Conservation (phyloP, 768 basidiomycete species). For the Suillus alpinus region DNA sequence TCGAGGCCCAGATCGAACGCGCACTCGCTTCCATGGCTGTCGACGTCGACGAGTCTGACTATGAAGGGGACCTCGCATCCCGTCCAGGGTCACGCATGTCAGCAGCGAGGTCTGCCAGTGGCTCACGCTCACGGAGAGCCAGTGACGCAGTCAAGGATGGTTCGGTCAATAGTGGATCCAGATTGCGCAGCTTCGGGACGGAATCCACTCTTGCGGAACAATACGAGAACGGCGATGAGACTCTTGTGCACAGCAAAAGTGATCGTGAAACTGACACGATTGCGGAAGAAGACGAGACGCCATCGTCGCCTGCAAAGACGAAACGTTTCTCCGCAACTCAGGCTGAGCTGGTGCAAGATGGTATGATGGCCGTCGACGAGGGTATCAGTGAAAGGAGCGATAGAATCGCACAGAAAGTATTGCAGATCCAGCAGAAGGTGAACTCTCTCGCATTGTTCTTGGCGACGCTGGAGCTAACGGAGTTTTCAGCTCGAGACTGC, state of each 20-base stretch:
- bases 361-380: constrained; percentile 84
- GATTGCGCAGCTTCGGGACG: constrained; percentile 70
- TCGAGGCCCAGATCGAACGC: constrained; percentile 87
- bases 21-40: constrained; percentile 85
- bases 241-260: constrained; percentile 31
- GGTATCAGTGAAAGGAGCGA: constrained; percentile 84
- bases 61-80: constrained; percentile 52
- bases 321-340: constrained; percentile 80
- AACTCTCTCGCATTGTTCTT: constrained; percentile 15
- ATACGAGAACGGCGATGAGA: constrained; percentile 46
- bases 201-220: constrained; percentile 79
- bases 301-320: constrained; percentile 47
- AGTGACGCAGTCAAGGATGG: constrained; percentile 56
- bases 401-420: constrained; percentile 82
- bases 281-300: constrained; percentile 52
- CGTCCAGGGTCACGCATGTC: constrained; percentile 69
- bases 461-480: constrained; percentile 5
- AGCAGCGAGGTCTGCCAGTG: constrained; percentile 42
- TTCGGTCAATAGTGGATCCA: constrained; percentile 24
- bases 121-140: constrained; percentile 53
- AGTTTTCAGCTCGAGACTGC: constrained; percentile 68
- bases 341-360: constrained; percentile 63
- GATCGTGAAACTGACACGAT: constrained; percentile 53
- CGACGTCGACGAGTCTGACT: constrained; percentile 71
- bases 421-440: constrained; percentile 91